Conservation (phyloP, 371 early-diverging fungal genomes). For the Mortierella polycephala region DNA sequence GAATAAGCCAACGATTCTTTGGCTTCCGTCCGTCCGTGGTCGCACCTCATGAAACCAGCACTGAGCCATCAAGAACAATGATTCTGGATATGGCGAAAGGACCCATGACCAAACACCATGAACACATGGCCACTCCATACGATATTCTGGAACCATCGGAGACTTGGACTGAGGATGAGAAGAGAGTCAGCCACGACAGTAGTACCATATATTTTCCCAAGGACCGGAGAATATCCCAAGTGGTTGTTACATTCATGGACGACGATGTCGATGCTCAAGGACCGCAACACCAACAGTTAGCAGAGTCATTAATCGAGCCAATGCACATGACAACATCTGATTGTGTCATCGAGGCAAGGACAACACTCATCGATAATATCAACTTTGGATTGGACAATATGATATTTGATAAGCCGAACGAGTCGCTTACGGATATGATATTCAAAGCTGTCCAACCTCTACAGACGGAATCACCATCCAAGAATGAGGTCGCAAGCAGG, state of each 20-base stretch:
- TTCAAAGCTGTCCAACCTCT: slow-evolving; percentile 16
- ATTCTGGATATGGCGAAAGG: not conserved
- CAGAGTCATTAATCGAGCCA: not conserved
- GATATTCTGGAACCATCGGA: not conserved
- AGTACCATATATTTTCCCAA: slow-evolving; percentile 30
- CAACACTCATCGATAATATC: slow-evolving; percentile 12
- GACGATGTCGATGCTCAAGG: not conserved
- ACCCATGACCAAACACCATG: not conserved
- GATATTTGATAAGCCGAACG: slow-evolving; percentile 6
- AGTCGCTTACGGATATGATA: slow-evolving; percentile 41
- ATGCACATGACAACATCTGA: not conserved
- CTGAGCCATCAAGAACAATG: not conserved
- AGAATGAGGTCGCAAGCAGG: not conserved
- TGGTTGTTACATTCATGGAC: slow-evolving; percentile 40
- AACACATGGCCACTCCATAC: too few relatives aligned
- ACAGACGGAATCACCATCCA: not conserved
- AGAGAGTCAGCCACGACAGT: slow-evolving; percentile 5
- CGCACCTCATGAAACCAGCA: slow-evolving; percentile 11
- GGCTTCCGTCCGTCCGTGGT: slow-evolving; percentile 33
- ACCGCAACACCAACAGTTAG: not conserved
- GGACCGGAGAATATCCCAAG: slow-evolving; percentile 25
- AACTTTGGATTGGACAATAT: slow-evolving; percentile 6
- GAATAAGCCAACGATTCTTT: slow-evolving; percentile 27
- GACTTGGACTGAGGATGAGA: slow-evolving; percentile 8
- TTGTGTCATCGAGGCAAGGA: slow-evolving; percentile 11